phyloP scores from a whole-genome alignment of 2,329 filamentous ascomycete genomes.

The Ophiocordyceps robertsii region DNA sequence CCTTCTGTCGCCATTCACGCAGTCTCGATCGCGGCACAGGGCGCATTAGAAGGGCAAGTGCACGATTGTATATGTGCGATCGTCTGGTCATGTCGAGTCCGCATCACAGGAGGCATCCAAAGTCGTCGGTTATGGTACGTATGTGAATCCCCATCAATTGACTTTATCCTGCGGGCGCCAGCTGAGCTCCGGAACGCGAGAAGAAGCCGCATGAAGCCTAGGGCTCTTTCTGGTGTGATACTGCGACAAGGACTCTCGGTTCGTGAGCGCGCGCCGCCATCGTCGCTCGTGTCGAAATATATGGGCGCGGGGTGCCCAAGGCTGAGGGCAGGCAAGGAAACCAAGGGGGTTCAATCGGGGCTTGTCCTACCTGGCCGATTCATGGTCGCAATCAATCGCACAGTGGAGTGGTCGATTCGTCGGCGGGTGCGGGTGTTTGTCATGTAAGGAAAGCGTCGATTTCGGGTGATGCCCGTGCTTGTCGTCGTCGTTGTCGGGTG shows the following conservation, averaged over 20 bases:
- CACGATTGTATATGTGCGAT: too few relatives aligned
- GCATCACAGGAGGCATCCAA: too few relatives aligned
- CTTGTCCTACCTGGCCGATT: slow-evolving; percentile 45
- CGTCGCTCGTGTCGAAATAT: not conserved
- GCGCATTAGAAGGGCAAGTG: too few relatives aligned
- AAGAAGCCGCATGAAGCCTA: not conserved
- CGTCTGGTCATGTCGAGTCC: too few relatives aligned
- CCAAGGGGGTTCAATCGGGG: slow-evolving; percentile 8
- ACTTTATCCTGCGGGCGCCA: not conserved
- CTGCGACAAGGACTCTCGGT: too few relatives aligned
- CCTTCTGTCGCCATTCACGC: not conserved
- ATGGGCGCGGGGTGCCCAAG: slow-evolving; percentile 2
- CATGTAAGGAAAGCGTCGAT: not conserved
- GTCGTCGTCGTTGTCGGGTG: not conserved
- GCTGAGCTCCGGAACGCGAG: too few relatives aligned
- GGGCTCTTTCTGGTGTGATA: too few relatives aligned
- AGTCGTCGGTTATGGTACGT: too few relatives aligned
- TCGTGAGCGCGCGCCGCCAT: not conserved
- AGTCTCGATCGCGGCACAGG: too few relatives aligned
- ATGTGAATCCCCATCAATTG: too few relatives aligned
- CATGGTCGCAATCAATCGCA: slow-evolving; percentile 27
- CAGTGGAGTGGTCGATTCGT: not conserved
- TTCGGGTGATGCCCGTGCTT: not conserved
- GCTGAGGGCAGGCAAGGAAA: slow-evolving; percentile 10
- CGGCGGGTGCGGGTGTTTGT: not conserved